Conservation (phyloP, 345 rosid genomes). For the Euphorbia pulcherrima region DNA sequence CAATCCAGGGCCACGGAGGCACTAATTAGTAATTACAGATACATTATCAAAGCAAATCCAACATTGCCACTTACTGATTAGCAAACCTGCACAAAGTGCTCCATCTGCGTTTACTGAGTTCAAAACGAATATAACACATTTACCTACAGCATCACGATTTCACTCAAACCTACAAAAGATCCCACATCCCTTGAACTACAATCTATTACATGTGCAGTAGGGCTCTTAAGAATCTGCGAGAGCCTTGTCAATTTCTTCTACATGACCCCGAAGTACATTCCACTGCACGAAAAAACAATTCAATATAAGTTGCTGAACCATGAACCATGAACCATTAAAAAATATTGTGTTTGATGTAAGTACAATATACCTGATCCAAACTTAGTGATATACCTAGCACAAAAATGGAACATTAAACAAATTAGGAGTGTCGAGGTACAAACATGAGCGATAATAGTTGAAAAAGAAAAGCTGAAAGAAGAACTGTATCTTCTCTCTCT, state of each 20-base stretch:
- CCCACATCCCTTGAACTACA: conserved; percentile 1
- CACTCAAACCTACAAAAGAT: neutral
- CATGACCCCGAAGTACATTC: conserved; percentile 54
- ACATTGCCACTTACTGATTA: neutral
- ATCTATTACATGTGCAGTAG: neutral
- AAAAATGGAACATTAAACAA: neutral
- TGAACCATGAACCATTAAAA: neutral
- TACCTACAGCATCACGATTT: neutral
- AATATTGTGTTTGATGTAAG: neutral
- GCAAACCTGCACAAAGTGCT: conserved; percentile 4
- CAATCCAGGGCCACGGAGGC: neutral
- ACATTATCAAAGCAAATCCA: neutral
- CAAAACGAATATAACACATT: neutral
- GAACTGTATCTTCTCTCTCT: neutral
- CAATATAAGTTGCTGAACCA: neutral
- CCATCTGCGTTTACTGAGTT: neutral
- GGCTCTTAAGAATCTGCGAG: conserved; percentile 38
- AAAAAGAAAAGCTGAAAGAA: neutral
- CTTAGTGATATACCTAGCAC: conserved; percentile 68
- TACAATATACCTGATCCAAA: conserved; percentile 75
- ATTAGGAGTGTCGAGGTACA: neutral
- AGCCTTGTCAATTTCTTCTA: conserved; percentile 61
- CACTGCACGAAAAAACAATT: conserved; percentile 41
- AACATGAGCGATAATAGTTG: neutral
- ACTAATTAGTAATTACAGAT: neutral